A percentile compares a stretch with the other conserved stretches of the same genome.
Conservation (phyloP, 1,139 yeast genomes). For the Casaregolazyma suthepensis region DNA sequence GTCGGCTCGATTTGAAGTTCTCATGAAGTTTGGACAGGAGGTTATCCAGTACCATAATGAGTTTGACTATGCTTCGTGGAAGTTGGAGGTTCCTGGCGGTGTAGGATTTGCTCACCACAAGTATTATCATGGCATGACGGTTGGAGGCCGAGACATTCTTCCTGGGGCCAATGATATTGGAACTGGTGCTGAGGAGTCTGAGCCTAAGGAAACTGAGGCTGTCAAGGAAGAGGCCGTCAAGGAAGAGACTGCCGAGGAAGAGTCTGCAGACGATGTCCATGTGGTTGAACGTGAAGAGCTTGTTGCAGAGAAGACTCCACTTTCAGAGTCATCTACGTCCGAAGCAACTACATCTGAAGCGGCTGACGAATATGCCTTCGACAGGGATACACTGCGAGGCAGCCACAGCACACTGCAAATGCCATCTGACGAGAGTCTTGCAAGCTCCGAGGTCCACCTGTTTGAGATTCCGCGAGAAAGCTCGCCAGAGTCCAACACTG, state of each 20-base stretch:
- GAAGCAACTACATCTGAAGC: not conserved
- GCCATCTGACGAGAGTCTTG: not conserved
- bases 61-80: constrained; percentile 6
- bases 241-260: constrained; percentile 3
- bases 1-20: not conserved
- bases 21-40: not conserved
- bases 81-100: constrained; percentile 2
- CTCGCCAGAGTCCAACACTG: constrained; percentile 5
- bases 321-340: not conserved
- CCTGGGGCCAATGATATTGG: not conserved
- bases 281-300: constrained; percentile 1
- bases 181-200: not conserved
- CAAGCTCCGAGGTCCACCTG: constrained; percentile 3
- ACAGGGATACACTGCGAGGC: not conserved
- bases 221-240: constrained; percentile 2
- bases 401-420: not conserved
- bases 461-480: constrained; percentile 5
- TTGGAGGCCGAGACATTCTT: not conserved
- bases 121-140: constrained; percentile 8
- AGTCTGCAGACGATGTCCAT: not conserved
- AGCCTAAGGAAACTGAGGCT: constrained; percentile 6
- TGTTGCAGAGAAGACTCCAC: not conserved
- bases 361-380: not conserved
- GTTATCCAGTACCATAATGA: not conserved
- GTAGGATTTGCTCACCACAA: constrained; percentile 1